Evolutionary conservation across 176 grass and related monocot species (phyloP), one percentile per base, ranked within the genome.

Genomic region (Carex myosuroides): DNA sequence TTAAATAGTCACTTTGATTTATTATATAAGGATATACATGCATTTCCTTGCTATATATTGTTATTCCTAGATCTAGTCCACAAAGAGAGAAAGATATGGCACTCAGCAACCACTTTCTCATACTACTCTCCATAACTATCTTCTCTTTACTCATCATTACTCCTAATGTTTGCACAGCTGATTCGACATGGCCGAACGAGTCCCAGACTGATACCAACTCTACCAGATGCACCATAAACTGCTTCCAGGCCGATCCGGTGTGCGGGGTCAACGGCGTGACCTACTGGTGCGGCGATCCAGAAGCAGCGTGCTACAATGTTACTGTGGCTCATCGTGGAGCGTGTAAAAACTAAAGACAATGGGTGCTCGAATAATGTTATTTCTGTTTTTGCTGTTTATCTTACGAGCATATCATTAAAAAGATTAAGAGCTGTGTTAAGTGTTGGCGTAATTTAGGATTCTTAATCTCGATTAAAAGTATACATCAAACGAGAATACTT

Each of bases 231-330:
- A 62, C 35, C 35, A 78, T 84, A 82, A 44, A 59, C 35, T 88
- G 86, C 30, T 88, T 88, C 60, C 80, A 42, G 5, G 65, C 81
- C 8, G 86, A 88, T 67, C 81, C 86, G 10, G 86, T 88, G 60
- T 88, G 86, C 9, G 70, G 81, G 14, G 81, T 68, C 4, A 65
- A 78, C 12, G 86, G 86, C 18, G 60, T 84, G 46, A 88, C 81
- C 29, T 88, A 84, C 44, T 32, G 30, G 4, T 88, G 86, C 0
- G 86, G 86, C 10, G 70, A 42, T 56, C 60, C 69, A 18, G 86
- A 88, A 77, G 86, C 86, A 21, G 86, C 81, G 11, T 88, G 86
- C 80, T 77, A 81, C 80, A 60, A 83, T 65, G 86, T 83, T 13
- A 41, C 79, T 11, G 81, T 88, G 11, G 86, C 86, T 13, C 77